Evolutionary conservation across 2,329 filamentous ascomycete genomes (phyloP), one percentile per base, ranked within the genome.

Genomic region (Penicillium sp.): DNA sequence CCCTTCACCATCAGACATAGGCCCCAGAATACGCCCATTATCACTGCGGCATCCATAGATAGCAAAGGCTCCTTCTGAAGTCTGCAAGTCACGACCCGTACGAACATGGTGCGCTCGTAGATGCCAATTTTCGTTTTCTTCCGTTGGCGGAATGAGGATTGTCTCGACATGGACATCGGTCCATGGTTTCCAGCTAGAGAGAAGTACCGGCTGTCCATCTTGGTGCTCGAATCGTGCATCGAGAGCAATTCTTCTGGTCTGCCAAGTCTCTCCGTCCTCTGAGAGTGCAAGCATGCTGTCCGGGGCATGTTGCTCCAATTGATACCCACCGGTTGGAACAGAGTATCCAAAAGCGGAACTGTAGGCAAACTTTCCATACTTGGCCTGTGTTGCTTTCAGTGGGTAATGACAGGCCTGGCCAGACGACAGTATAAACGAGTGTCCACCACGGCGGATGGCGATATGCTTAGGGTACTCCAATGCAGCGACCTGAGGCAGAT

Each of bases 341-440:
- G 86, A 89, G 74, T 92, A 92, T 18, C 81, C 88, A 69, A 89
- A 92, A 0, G 87, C 83, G 48, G 87, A 86, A 65, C 85, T 88
- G 43, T 92, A 92, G 5, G 88, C 88, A 67, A 92, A 92, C 55
- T 84, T 83, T 44, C 89, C 89, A 70, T 92, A 92, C 67, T 92
- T 92, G 57, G 89, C 88, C 69, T 92, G 88, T 0, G 88, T 90
- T 50, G 87, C 88, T 72, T 89, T 89, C 78, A 92, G 87, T 0
- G 89, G 87, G 67, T 92, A 92, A 70, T 88, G 87, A 72, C 89
- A 92, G n/a, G 86, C 87, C 69, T 93, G 89, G 1, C 89, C 89
- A 0, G 86, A 89, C 4, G 84, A 88, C 7, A 92, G 80, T 22
- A 92, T 79, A 79, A 92, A 89, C 43, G 85, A 87, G 69, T 92